Base-by-base conservation (phyloP, 192 early-diverging fungal species). In the Mortierella claussenii region DNA sequence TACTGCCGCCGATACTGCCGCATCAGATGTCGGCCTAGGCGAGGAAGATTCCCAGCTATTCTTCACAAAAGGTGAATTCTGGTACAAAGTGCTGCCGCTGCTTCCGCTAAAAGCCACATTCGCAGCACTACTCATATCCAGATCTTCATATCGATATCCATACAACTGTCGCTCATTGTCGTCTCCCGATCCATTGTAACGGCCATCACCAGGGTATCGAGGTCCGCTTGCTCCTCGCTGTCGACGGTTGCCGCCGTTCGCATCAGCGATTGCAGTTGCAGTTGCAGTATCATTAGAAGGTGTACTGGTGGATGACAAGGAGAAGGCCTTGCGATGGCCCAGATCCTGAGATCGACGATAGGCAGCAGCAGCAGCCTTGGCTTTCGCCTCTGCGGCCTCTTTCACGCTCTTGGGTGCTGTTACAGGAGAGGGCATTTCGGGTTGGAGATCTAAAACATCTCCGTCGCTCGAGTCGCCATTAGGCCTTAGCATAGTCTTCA, bases 361-460 rank as follows among this genome's bases (percentile, higher is more conserved):
- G 8, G 49, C 40, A 4, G 48, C 57, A 1, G 51, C 73, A 15
- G 52, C 46, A 2, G 73, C 73, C 37, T 56, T 76, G 34, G 73
- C 65, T 43, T 57, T 76, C 24, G 73, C 65, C 18, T 76, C 53
- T 28, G 73, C 63, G 0, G 45, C 73, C 8, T 62, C 73, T 21
- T 51, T 76, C 8, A 45, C 64, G 18, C 23, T 30, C 47, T 62
- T 76, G 33, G 65, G 46, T 28, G 73, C 53, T 28, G 57, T 62
- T 10, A 62, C 52, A 7, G 63, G 52, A 4, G 53, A 26, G 2
- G 73, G 73, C 65, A 76, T 76, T 1, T 66, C 64, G 23, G 64
- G 65, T 13, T 55, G 51, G 1, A 67, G 58, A 42, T 66, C 42
- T 23, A 75, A 18, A 1, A 49, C 50, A n/a, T 34, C 45, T 0